Percentiles rank a stretch among this genome's conserved stretches.
These are phyloP conservation scores for Arachis stenosperma DNA, from an alignment of 306 rosid species.

Conservation along the genomic window DNA sequence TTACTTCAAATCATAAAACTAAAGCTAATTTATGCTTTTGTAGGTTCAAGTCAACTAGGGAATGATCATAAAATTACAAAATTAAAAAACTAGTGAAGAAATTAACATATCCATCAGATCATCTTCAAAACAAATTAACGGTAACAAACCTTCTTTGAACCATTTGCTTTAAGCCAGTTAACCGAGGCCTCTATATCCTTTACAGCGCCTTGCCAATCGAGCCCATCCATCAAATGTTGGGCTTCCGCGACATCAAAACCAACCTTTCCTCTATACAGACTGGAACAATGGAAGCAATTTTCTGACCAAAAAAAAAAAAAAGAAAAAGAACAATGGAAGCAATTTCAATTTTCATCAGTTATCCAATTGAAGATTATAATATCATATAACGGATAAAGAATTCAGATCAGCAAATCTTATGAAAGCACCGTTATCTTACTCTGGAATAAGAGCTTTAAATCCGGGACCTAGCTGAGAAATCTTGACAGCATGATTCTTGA, in stretches of 20 bases:
- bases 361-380: constrained; percentile 13
- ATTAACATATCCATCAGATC: too few relatives aligned
- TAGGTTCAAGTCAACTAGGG: too few relatives aligned
- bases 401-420: background rate
- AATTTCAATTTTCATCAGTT: constrained; percentile 5
- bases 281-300: constrained; percentile 53
- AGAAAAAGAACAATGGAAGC: background rate
- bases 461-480: constrained; percentile 78
- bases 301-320: background rate
- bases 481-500: constrained; percentile 78
- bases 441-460: constrained; percentile 92
- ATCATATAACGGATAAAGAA: background rate
- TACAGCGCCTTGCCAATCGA: constrained; percentile 83
- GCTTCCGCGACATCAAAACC: constrained; percentile 87
- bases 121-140: too few relatives aligned
- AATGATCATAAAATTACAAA: too few relatives aligned
- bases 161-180: too few relatives aligned
- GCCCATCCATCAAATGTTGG: constrained; percentile 80
- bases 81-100: too few relatives aligned
- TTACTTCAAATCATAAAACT: too few relatives aligned
- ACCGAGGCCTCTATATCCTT: too few relatives aligned
- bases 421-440: constrained; percentile 48
- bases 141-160: too few relatives aligned
- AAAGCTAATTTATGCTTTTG: too few relatives aligned
- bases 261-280: constrained; percentile 57